Conservation (phyloP, 1,284 basidiomycete species). For the Rhodotorula sp. region DNA sequence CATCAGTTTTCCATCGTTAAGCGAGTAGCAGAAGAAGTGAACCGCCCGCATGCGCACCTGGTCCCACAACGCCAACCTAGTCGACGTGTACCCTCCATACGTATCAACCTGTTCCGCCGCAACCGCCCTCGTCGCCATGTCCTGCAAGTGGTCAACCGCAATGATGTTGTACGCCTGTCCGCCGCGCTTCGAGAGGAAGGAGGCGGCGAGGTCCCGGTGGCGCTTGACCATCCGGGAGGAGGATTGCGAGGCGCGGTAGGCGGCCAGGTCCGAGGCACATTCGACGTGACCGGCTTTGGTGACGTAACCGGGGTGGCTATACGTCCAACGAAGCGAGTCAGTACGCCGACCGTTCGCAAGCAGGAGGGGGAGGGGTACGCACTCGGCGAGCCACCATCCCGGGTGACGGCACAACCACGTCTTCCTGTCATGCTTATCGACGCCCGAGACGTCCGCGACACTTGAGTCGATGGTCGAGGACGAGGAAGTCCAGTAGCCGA, state of each 20-base stretch:
- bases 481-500: slow-evolving; percentile 18
- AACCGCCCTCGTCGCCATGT: slow-evolving; percentile 38
- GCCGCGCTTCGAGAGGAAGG: slow-evolving; percentile 22
- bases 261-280: slow-evolving; percentile 24
- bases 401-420: slow-evolving; percentile 35
- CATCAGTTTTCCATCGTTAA: not conserved
- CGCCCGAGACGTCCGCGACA: slow-evolving; percentile 13
- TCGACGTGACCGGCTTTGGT: slow-evolving; percentile 28
- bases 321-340: not conserved
- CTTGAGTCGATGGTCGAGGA: slow-evolving; percentile 11
- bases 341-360: not conserved
- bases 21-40: not conserved
- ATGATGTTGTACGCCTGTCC: slow-evolving; percentile 29
- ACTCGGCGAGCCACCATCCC: slow-evolving; percentile 30
- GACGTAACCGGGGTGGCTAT: slow-evolving; percentile 26
- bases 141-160: slow-evolving; percentile 31
- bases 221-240: slow-evolving; percentile 21
- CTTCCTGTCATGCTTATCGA: slow-evolving; percentile 19
- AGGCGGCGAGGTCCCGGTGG: not conserved
- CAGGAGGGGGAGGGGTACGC: not conserved
- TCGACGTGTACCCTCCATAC: slow-evolving; percentile 31
- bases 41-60: not conserved
- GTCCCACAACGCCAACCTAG: slow-evolving; percentile 26
- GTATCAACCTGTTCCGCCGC: slow-evolving; percentile 8
- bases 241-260: slow-evolving; percentile 24